Percentiles rank a stretch among this genome's conserved stretches.
These are phyloP conservation scores for Oxytropis ochrocephala DNA, from an alignment of 306 rosid species.

Conservation along the genomic window DNA sequence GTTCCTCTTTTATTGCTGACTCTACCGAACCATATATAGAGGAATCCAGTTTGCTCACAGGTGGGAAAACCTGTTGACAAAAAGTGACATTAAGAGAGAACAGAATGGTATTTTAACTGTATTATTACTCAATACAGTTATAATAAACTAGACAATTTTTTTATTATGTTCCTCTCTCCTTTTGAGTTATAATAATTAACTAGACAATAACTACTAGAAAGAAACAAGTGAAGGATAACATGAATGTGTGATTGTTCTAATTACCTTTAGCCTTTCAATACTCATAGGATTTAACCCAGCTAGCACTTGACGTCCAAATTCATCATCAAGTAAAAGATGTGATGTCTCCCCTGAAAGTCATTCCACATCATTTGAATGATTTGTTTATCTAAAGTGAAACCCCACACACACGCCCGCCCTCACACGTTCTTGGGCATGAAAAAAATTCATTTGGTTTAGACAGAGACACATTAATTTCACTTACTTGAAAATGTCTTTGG, in stretches of 20 bases:
- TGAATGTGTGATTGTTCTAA: not conserved
- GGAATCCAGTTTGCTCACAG: conserved; percentile 41
- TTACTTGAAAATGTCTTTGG: conserved; percentile 29
- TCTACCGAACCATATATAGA: conserved; percentile 39
- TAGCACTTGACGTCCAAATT: conserved; percentile 40
- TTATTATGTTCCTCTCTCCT: too few species aligned
- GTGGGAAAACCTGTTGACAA: conserved; percentile 37
- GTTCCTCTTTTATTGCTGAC: conserved; percentile 48
- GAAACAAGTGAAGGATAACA: not conserved
- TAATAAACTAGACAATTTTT: too few species aligned
- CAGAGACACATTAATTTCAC: not conserved
- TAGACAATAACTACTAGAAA: too few species aligned
- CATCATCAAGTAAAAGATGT: conserved; percentile 29
- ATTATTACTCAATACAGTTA: not conserved
- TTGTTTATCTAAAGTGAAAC: not conserved
- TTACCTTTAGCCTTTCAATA: conserved; percentile 36
- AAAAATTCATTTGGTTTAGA: not conserved
- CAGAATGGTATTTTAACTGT: not conserved
- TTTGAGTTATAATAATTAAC: too few species aligned
- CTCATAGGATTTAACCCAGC: conserved; percentile 39
- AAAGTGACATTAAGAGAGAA: not conserved
- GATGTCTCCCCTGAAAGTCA: conserved; percentile 24
- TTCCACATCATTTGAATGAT: not conserved
- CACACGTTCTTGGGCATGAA: not conserved
- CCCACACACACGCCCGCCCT: not conserved